Evolutionary conservation across 306 rosid species (phyloP), one percentile per base, ranked within the genome.

Genomic region (Fragaria vesca): DNA sequence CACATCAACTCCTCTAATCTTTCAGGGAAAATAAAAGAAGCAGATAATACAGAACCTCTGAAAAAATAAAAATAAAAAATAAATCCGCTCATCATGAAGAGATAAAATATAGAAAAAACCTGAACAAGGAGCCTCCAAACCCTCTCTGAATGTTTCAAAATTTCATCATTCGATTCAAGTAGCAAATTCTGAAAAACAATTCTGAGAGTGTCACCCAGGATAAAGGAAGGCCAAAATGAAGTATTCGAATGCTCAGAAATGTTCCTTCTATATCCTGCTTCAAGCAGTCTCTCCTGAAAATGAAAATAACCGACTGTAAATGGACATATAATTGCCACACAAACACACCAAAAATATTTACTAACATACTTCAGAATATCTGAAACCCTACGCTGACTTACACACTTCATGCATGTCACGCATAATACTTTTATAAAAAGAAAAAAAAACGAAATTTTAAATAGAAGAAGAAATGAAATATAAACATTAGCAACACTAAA

Each of bases 101-200:
- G 58, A 48, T 43, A 51, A 46, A 78, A 78, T 52, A 52, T 18
- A 55, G 8, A 18, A 1, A 71, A 71, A 80, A 94, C 98, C 98
- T 92, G 92, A 85, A 95, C 84, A 79, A 95, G 97, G 51, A 95
- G 97, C 87, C 91, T 85, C 98, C 98, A 95, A 74, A 95, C 98
- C 83, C 97, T 86, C 88, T 92, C 97, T 9, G 98, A 95, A 84
- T 91, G 93, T 73, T 82, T 88, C 90, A 95, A 88, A 83, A 95
- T 90, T 74, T 86, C 90, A 16, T 91, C 93, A 83, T 95, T 92
- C 70, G 98, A 89, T 86, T 95, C 98, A 84, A 95, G 82, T 40
- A 95, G 86, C 77, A 92, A 80, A 91, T 95, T 95, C 87, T 95
- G 98, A 78, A 92, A 95, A 71, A 95, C 98, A 80, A 92, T 91